Base-by-base conservation (phyloP, 2,329 filamentous ascomycete genomes). In the Penicillium hordei region DNA sequence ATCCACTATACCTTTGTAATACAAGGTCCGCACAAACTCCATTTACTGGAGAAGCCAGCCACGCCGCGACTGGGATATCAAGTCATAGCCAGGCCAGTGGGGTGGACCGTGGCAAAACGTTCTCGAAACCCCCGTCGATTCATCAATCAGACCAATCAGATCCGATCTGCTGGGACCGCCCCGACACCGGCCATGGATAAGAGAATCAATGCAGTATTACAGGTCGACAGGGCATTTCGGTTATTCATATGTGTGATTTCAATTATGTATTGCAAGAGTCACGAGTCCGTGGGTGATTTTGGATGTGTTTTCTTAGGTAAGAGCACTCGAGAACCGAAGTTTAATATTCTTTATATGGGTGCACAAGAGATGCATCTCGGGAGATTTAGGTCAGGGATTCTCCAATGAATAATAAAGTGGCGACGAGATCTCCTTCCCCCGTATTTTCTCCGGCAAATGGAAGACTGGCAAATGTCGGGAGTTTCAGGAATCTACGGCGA, bases 71-170 rank as follows among this genome's bases (percentile, higher is more conserved):
- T 55, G 51, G 48, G 39, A 52, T 59, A 60, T 62, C 61, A 55
- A 52, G 57, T 55, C 53, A 58, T 49, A 56, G 43, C 46, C 55
- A 42, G 19, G 17, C 29, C 56, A 53, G 49, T 51, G 45, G 58
- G 58, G 70, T 68, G 64, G 69, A 67, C 65, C 69, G 70, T 72
- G 70, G 70, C 70, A 69, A 70, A 70, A 65, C 59, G 60, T 68
- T 68, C 67, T 72, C 64, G 67, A 70, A 68, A 62, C 56, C 44
- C 23, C 58, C 51, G 46, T 27, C 40, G 44, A 57, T 39, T 39
- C 44, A 34, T 60, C 62, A 60, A 60, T 58, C 54, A 60, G 9
- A 40, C 48, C 40, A 25, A 27, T 19, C 43, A 55, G 46, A 52
- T 7, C 42, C 25, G 13, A 12, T 21, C 3, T 17, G 17, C 34